A percentile compares a stretch with the other conserved stretches of the same genome.
phyloP scores from a whole-genome alignment of 805 yeast genomes.

The Yarrowia sp. region DNA sequence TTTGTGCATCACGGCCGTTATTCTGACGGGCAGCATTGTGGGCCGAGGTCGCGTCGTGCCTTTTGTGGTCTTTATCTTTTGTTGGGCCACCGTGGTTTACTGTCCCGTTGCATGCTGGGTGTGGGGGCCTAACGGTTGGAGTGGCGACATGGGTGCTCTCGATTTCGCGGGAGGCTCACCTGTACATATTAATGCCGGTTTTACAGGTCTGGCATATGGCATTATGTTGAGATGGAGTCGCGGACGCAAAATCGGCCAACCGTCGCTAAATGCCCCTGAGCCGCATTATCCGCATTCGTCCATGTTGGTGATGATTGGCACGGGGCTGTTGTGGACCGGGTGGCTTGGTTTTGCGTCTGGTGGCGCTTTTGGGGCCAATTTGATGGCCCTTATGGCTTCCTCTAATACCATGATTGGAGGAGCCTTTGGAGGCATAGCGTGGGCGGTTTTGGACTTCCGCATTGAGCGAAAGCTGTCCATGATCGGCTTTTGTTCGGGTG shows the following conservation, averaged over 20 bases:
- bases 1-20: conserved; percentile 60
- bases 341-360: conserved; percentile 82
- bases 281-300: conserved; percentile 69
- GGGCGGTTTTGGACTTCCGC: conserved; percentile 44
- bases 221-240: conserved; percentile 41
- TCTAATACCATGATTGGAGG: conserved; percentile 54
- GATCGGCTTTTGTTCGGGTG: conserved; percentile 91
- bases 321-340: conserved; percentile 68
- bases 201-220: conserved; percentile 67
- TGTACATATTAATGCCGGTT: conserved; percentile 68
- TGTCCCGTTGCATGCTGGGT: conserved; percentile 73
- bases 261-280: conserved; percentile 33
- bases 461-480: conserved; percentile 86
- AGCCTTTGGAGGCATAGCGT: conserved; percentile 46
- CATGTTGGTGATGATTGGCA: conserved; percentile 62
- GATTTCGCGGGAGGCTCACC: conserved; percentile 81
- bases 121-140: conserved; percentile 70
- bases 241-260: conserved; percentile 60
- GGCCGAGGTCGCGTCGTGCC: conserved; percentile 71
- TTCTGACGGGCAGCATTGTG: conserved; percentile 69
- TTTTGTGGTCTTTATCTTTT: conserved; percentile 61
- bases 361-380: conserved; percentile 44
- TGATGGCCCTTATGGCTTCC: conserved; percentile 43
- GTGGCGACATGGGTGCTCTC: conserved; percentile 54
- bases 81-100: conserved; percentile 70